Evolutionary conservation across 2,329 filamentous ascomycete species (phyloP), one percentile per base, ranked within the genome.

Genomic region (Monosporascus sp.): DNA sequence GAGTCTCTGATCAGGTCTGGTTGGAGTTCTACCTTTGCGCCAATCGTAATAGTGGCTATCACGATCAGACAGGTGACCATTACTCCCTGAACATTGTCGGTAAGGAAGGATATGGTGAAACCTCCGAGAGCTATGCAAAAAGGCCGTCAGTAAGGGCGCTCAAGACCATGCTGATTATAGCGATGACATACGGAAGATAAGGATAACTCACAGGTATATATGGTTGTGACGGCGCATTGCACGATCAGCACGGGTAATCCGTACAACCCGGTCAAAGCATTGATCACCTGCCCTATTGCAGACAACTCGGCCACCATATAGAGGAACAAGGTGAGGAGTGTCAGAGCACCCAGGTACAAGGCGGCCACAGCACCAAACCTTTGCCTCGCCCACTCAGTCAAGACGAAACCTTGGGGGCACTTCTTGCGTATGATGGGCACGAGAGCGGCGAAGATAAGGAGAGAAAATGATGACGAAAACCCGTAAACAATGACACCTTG

Each of bases 281-380:
- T 86, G 62, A 93, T 78, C 39, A 93, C 89, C 69, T 93, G 89
- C 49, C 90, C 88, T 27, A 94, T 76, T 14, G 89, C 88, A 8
- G 88, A 92, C 44, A 94, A 78, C 73, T 94, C 89, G 20, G 88
- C 83, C 25, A 93, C 84, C 89, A 94, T 93, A 76, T 93, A 94
- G 49, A 94, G 70, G 68, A 93, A 94, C 62, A 94, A 79, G 1
- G 89, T 93, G 48, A 91, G 84, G 48, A 93, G 76, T 45, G 88
- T 91, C 74, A 92, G 77, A 62, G 88, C 79, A 68, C 88, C 90
- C 57, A 94, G 76, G 66, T 89, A 93, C 38, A 92, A 72, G 50
- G 85, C 86, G 6, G 86, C 78, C 36, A 84, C 66, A 3, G 79
- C 66, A 18, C 89, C 90, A 70, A 90, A 94, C 55, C 89, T 81